Base-by-base conservation (phyloP, 2,329 filamentous ascomycete genomes). In the Calonectria pseudoreteaudii region DNA sequence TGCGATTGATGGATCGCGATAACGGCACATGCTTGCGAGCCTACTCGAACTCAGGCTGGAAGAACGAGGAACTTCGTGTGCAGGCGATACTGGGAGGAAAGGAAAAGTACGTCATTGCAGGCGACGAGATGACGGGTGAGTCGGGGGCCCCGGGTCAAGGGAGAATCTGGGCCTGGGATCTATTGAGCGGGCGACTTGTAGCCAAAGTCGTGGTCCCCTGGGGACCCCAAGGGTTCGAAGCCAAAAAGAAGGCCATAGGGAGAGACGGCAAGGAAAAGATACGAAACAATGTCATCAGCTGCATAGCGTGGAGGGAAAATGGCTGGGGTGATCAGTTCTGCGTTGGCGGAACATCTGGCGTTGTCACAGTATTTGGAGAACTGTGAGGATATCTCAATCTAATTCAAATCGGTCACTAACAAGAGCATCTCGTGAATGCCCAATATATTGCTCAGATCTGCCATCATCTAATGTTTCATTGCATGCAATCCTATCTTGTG, bases 1-100 rank as follows among this genome's bases (percentile, higher is more conserved):
- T 98, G 34, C 89, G 96, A 50, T 86, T 98, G 75, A 93, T 98
- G 89, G 96, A 98, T 85, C 91, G 94, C 31, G 88, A 90, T 64
- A 91, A 90, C 72, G 96, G 96, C 31, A 90, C 90, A 30, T 91
- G 95, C 70, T 86, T 98, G 70, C 92, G 93, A 81, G 91, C 90
- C 1, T 98, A 97, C 80, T 88, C 88, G 23, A 89, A 91, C 36
- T 84, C 87, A 0, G 85, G 78, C 2, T 89, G 88, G 85, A 85
- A 86, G 78, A 97, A 97, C 81, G 90, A 90, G 75, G 91, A 93
- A 60, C 86, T 97, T 74, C 88, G 95, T n/a, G 88, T 97, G 38
- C 92, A 95, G 83, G 93, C 93, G 49, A 88, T 94, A 6, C 86
- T 98, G 70, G 96, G 94, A 0, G 89, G 91, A 36, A 92, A 90